These are phyloP conservation scores for Dactylellina cionopaga DNA, from an alignment of 2,329 filamentous ascomycete species.

Conservation along the genomic window DNA sequence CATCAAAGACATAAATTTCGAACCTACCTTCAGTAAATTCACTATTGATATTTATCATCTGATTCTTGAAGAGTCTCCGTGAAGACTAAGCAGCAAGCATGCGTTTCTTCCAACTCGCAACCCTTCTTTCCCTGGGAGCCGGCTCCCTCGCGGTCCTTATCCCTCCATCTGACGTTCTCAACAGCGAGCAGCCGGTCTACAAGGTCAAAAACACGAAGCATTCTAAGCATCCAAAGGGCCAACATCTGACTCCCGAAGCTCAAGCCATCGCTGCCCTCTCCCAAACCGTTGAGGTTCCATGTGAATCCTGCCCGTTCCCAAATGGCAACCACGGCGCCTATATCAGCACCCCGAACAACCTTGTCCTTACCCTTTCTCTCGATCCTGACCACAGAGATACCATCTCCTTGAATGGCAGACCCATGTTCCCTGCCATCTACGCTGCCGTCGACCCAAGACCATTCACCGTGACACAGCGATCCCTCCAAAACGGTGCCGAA, in stretches of 20 bases:
- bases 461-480: constrained; percentile 36
- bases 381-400: constrained; percentile 28
- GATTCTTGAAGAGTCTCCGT: too few species aligned
- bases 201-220: constrained; percentile 27
- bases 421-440: constrained; percentile 47
- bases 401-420: constrained; percentile 34
- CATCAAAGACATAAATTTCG: too few species aligned
- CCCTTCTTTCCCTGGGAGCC: constrained; percentile 48
- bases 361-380: constrained; percentile 30
- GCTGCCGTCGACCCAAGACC: constrained; percentile 1
- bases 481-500: constrained; percentile 29
- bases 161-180: constrained; percentile 37
- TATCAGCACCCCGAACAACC: constrained; percentile 29
- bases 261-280: constrained; percentile 31
- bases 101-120: constrained; percentile 43
- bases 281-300: constrained; percentile 31
- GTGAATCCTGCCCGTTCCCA: constrained; percentile 49
- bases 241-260: constrained; percentile 37
- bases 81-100: constrained; percentile 22
- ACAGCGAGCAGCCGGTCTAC: constrained; percentile 22
- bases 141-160: constrained; percentile 49
- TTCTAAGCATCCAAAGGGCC: constrained; percentile 18
- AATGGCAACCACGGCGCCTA: constrained; percentile 12
- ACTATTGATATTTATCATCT: too few species aligned
- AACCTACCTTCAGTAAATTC: too few species aligned